Evolutionary conservation across 495 filamentous ascomycete genomes (phyloP), one percentile per base, ranked within the genome.

Genomic region (Articulospora tetracladia): DNA sequence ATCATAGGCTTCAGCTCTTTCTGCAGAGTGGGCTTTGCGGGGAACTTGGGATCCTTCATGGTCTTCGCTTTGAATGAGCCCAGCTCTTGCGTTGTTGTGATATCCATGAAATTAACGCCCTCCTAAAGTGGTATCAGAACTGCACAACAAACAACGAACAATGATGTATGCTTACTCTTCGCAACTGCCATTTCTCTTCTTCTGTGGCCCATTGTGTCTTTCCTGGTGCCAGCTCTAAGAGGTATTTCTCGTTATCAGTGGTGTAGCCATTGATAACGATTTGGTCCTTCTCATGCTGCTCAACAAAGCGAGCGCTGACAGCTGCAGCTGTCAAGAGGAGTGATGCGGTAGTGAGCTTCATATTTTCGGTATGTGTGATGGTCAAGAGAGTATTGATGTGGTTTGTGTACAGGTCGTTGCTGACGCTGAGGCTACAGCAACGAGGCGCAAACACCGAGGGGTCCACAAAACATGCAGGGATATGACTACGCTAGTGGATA

Each of bases 51-150:
- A 8, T 56, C 55, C 36, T 76, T 73, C 61, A 73, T 74, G 68
- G 71, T 75, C 25, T 58, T 60, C 23, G 72, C 70, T 55, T 69
- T 72, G 50, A 69, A 62, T 6, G 72, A 53, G 36, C 83, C 86
- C 48, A 90, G 79, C 48, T 87, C 77, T 34, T 73, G 72, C 34
- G 83, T 76, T 62, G 90, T 82, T 56, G 94, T 97, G 66, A 98
- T 90, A 73, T 98, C 94, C 79, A 98, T 96, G 77, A 98, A 98
- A 64, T 87, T 92, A 47, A 85, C 76, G 52, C 92, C 91, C 65
- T 89, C 77, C 93, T 96, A 36, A 17, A 24, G n/a, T 15, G 53
- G 2, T 17, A 49, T 57, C 30, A 62, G 30, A 50, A 57, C 17
- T 23, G 24, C 34, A 19, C 12, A 34, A 27, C 27, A 3, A 47